Conservation (phyloP, 805 yeast species). For the Saccharomycopsis oosterbeekiorum region DNA sequence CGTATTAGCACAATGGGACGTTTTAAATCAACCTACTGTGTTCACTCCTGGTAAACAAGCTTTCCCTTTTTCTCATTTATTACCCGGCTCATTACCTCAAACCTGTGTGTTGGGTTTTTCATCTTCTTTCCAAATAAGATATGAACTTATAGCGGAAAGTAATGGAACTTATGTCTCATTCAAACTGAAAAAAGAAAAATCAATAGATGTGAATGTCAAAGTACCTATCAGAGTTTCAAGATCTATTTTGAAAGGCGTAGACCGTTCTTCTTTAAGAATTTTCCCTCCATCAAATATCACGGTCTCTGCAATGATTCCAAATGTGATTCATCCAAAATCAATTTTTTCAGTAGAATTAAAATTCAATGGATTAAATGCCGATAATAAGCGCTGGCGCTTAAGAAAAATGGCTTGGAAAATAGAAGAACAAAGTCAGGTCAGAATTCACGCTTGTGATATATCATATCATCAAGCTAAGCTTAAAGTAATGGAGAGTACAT, state of each 20-base stretch:
- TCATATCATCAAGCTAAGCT: slow-evolving; percentile 42
- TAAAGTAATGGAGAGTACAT: slow-evolving; percentile 33
- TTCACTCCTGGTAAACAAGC: slow-evolving; percentile 66
- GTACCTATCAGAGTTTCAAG: slow-evolving; percentile 68
- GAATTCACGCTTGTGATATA: slow-evolving; percentile 43
- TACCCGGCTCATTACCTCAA: slow-evolving; percentile 86
- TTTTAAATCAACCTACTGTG: slow-evolving; percentile 48
- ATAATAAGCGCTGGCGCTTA: slow-evolving; percentile 75
- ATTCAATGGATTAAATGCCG: slow-evolving; percentile 59
- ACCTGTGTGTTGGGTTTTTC: slow-evolving; percentile 50
- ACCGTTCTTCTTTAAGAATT: slow-evolving; percentile 76
- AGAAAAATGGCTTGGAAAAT: slow-evolving; percentile 81
- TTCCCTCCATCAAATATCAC: slow-evolving; percentile 94
- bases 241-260: slow-evolving; percentile 72
- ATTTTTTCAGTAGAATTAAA: slow-evolving; percentile 75
- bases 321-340: slow-evolving; percentile 81
- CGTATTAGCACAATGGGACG: slow-evolving; percentile 82
- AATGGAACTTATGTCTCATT: slow-evolving; percentile 31
- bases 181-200: slow-evolving; percentile 24
- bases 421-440: slow-evolving; percentile 68
- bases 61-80: slow-evolving; percentile 82
- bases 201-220: slow-evolving; percentile 31
- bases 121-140: slow-evolving; percentile 45
- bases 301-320: slow-evolving; percentile 80
- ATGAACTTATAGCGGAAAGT: slow-evolving; percentile 62